These are phyloP conservation scores for Ceratocystis diversiconidia DNA, from an alignment of 2,329 filamentous ascomycete genomes.

Conservation along the genomic window DNA sequence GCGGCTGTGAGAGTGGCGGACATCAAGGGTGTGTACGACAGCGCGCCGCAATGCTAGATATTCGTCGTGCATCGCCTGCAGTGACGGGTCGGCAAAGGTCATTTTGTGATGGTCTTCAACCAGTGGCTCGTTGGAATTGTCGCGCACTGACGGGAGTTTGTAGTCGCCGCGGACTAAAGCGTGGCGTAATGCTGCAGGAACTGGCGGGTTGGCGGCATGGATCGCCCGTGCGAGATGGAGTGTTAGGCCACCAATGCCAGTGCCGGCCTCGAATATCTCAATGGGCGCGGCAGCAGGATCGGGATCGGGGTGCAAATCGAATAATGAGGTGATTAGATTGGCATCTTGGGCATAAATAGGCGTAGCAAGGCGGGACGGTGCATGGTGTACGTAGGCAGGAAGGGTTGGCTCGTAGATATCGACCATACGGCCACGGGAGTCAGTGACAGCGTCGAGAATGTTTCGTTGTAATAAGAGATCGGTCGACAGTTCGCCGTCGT, in stretches of 20 bases:
- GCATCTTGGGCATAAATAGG: constrained; percentile 63
- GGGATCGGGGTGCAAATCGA: constrained; percentile 53
- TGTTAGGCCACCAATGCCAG: constrained; percentile 69
- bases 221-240: constrained; percentile 62
- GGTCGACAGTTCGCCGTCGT: constrained; percentile 36
- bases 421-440: constrained; percentile 36
- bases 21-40: constrained; percentile 62
- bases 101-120: constrained; percentile 21
- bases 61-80: constrained; percentile 28
- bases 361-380: constrained; percentile 57
- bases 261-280: constrained; percentile 72
- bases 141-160: constrained; percentile 1
- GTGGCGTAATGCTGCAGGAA: constrained; percentile 31
- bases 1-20: constrained; percentile 44
- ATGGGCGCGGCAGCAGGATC: constrained; percentile 33
- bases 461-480: constrained; percentile 49
- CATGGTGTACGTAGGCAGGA: constrained; percentile 52
- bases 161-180: constrained; percentile 14
- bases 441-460: constrained; percentile 43
- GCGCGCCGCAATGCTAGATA: constrained; percentile 44
- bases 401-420: constrained; percentile 52
- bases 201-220: constrained; percentile 52
- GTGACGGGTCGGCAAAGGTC: constrained; percentile 17
- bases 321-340: constrained; percentile 56
- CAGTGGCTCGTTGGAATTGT: constrained; percentile 15